Conservation (phyloP, 2,329 filamentous ascomycete species). For the Annulohypoxylon truncatum region DNA sequence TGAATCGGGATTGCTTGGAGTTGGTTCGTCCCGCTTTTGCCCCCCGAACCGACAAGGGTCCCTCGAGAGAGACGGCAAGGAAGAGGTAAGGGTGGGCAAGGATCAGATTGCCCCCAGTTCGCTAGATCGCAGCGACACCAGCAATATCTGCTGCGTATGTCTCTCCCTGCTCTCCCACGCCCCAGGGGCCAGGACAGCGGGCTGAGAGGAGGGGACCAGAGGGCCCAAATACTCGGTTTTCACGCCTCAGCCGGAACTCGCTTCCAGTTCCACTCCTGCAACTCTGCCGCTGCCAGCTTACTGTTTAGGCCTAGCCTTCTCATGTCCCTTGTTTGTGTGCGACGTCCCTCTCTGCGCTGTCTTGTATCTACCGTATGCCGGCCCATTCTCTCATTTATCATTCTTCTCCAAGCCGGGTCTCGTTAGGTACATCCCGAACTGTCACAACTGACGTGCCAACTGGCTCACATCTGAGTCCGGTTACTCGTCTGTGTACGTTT, state of each 20-base stretch:
- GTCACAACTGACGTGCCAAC: constrained; percentile 29
- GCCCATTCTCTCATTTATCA: constrained; percentile 37
- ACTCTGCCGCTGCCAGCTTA: constrained; percentile 38
- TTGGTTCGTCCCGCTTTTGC: constrained; percentile 43
- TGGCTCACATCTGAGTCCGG: constrained; percentile 20
- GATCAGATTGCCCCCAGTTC: constrained; percentile 38
- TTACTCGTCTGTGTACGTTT: constrained; percentile 15
- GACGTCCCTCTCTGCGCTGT: constrained; percentile 30
- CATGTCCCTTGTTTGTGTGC: constrained; percentile 35
- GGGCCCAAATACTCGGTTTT: constrained; percentile 51
- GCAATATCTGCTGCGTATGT: constrained; percentile 24
- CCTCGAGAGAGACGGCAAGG: constrained; percentile 8
- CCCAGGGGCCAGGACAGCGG: constrained; percentile 39
- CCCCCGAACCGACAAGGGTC: constrained; percentile 31
- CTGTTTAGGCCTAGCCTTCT: constrained; percentile 38
- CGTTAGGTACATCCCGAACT: constrained; percentile 24
- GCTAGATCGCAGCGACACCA: constrained; percentile 40
- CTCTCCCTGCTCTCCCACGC: constrained; percentile 41
- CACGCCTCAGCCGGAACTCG: constrained; percentile 44
- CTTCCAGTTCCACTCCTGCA: constrained; percentile 45
- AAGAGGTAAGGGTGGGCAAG: constrained; percentile 19
- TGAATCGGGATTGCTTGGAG: constrained; percentile 47
- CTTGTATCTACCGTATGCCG: constrained; percentile 31
- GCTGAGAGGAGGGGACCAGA: constrained; percentile 35
- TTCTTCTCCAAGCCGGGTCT: constrained; percentile 33